These are phyloP conservation scores for Hypoxylon trugodes DNA, from an alignment of 495 filamentous ascomycete genomes.

Conservation along the genomic window DNA sequence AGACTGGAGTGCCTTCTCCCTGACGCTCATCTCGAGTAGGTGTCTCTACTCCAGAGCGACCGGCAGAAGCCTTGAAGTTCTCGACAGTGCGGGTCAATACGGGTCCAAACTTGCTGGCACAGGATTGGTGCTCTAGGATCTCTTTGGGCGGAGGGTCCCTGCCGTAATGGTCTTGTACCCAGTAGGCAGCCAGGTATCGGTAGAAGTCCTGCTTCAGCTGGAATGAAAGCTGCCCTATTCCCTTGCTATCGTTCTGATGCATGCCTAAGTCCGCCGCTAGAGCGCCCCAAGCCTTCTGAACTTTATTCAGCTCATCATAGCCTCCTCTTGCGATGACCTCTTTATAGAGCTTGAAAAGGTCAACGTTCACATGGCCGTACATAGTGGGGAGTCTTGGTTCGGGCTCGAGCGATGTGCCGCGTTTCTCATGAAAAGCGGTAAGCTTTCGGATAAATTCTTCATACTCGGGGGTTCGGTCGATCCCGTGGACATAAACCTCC, in stretches of 20 bases:
- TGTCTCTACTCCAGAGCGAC: slow-evolving; percentile 69
- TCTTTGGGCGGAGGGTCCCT: slow-evolving; percentile 82
- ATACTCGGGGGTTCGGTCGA: slow-evolving; percentile 68
- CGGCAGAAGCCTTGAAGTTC: slow-evolving; percentile 63
- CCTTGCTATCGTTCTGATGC: slow-evolving; percentile 62
- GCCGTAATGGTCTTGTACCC: slow-evolving; percentile 74
- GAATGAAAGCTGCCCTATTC: slow-evolving; percentile 76
- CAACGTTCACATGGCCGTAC: slow-evolving; percentile 69
- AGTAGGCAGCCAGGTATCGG: slow-evolving; percentile 82
- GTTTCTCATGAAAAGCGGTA: slow-evolving; percentile 70
- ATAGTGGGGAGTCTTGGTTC: slow-evolving; percentile 70
- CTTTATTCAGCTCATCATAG: slow-evolving; percentile 81
- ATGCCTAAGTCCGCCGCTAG: slow-evolving; percentile 72
- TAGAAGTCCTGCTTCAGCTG: slow-evolving; percentile 83
- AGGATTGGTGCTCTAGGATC: slow-evolving; percentile 71
- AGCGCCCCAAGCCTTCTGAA: slow-evolving; percentile 80
- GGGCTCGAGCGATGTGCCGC: slow-evolving; percentile 75
- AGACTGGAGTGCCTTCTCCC: slow-evolving; percentile 67
- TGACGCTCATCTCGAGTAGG: slow-evolving; percentile 67
- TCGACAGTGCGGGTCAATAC: slow-evolving; percentile 79
- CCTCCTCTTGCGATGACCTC: slow-evolving; percentile 74
- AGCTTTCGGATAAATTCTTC: slow-evolving; percentile 74
- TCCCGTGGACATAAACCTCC: slow-evolving; percentile 43
- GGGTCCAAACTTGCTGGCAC: slow-evolving; percentile 68
- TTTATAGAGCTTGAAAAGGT: slow-evolving; percentile 75